A percentile compares a stretch with the other conserved stretches of the same genome.
phyloP scores from a whole-genome alignment of 208 protist genomes.

The Porcisia deanei region DNA sequence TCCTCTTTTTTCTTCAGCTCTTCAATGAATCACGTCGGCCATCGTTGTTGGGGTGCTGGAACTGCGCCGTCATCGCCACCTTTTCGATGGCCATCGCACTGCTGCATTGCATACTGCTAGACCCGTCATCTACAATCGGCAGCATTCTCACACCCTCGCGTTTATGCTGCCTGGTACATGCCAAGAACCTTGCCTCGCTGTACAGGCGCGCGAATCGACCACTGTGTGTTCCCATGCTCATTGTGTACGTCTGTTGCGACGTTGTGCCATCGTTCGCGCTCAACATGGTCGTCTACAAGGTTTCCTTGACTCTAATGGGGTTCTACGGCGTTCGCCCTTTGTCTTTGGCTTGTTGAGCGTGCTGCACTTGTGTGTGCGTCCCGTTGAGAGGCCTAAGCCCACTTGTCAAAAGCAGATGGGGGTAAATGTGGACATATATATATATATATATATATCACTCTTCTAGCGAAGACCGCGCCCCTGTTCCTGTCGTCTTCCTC shows the following conservation, averaged over 20 bases:
- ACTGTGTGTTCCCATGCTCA: slow-evolving; percentile 41
- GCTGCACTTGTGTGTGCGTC: not conserved
- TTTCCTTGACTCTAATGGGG: slow-evolving; percentile 17
- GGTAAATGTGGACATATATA: no score
- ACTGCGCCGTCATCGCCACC: slow-evolving; percentile 31
- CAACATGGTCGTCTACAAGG: slow-evolving; percentile 41
- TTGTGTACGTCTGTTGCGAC: slow-evolving; percentile 68
- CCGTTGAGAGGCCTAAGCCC: not conserved
- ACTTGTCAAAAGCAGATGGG: no score
- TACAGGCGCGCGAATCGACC: slow-evolving; percentile 26
- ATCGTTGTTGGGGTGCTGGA: slow-evolving; percentile 40
- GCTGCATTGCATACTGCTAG: slow-evolving; percentile 44
- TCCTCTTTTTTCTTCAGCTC: slow-evolving; percentile 37
- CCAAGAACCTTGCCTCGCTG: slow-evolving; percentile 35
- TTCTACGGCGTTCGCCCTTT: slow-evolving; percentile 8
- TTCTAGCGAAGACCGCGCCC: no score
- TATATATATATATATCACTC: no score
- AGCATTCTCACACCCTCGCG: slow-evolving; percentile 38
- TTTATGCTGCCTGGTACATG: slow-evolving; percentile 49
- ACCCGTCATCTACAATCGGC: slow-evolving; percentile 38
- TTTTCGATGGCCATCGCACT: slow-evolving; percentile 31
- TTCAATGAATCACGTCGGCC: slow-evolving; percentile 51
- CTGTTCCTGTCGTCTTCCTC: no score
- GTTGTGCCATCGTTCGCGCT: slow-evolving; percentile 58
- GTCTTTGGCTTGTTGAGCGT: slow-evolving; percentile 10